Percentiles rank a stretch among this genome's conserved stretches.
These are phyloP conservation scores for Linum tenue DNA, from an alignment of 345 rosid genomes.

Conservation along the genomic window DNA sequence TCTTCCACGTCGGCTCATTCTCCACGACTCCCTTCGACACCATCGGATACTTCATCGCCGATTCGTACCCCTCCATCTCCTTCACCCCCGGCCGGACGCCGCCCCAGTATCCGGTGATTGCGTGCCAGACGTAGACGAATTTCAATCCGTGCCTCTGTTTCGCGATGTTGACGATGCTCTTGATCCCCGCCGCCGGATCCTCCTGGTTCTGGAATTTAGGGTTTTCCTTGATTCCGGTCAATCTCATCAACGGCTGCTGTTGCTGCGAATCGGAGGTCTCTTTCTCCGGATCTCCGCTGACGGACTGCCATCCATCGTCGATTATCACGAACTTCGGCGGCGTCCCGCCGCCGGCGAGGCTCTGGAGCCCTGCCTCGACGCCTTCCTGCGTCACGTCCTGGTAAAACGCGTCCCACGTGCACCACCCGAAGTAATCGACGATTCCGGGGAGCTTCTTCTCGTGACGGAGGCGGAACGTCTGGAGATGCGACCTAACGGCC, in stretches of 20 bases:
- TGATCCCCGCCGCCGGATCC: slow-evolving; percentile 51
- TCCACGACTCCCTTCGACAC: slow-evolving; percentile 54
- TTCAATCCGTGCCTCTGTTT: slow-evolving; percentile 46
- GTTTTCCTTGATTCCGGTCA: slow-evolving; percentile 52
- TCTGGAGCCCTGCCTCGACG: slow-evolving; percentile 48
- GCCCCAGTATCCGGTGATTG: slow-evolving; percentile 74
- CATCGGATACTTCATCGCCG: slow-evolving; percentile 41
- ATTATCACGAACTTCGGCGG: slow-evolving; percentile 56
- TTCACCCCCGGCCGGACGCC: slow-evolving; percentile 39
- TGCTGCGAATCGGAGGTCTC: slow-evolving; percentile 15
- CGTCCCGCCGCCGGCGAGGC: slow-evolving; percentile 49
- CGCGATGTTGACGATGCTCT: slow-evolving; percentile 43
- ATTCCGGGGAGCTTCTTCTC: slow-evolving; percentile 57
- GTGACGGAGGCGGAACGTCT: slow-evolving; percentile 54
- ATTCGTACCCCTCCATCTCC: slow-evolving; percentile 52
- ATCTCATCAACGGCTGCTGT: slow-evolving; percentile 52
- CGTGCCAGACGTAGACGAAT: slow-evolving; percentile 60
- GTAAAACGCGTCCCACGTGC: slow-evolving; percentile 73
- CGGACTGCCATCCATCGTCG: slow-evolving; percentile 70
- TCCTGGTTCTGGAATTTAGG: slow-evolving; percentile 62
- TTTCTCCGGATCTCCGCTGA: slow-evolving; percentile 45
- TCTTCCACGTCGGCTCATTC: slow-evolving; percentile 42
- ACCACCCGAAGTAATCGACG: slow-evolving; percentile 78
- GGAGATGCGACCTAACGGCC: slow-evolving; percentile 45
- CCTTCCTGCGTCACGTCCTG: slow-evolving; percentile 50